Base-by-base conservation (phyloP, 768 basidiomycete genomes). In the Mycena polygramma region DNA sequence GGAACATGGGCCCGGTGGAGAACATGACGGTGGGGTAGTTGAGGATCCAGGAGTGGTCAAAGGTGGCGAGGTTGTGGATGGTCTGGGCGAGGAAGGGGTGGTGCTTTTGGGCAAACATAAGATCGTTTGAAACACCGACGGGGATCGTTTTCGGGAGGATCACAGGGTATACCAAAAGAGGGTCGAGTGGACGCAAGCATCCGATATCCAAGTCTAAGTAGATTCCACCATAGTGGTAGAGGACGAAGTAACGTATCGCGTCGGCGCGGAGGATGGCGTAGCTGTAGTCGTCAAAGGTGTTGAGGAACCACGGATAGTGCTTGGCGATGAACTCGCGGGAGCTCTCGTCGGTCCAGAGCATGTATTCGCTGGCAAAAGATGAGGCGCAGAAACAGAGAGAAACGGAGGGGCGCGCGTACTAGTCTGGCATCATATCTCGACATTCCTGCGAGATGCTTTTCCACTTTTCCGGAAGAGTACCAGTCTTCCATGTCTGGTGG, bases 1-100 rank as follows among this genome's bases (percentile, higher is more conserved):
- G 83, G 82, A 98, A 99, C 98, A 99, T 99, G 76, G 98, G 98
- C 1, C 97, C 97, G 0, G 98, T 99, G 62, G 96, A 96, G 83
- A 99, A 99, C 98, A 99, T 99, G 84, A 99, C 98, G 35, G 98
- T 99, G 39, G 98, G 98, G 75, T 99, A 99, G 81, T 99, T 98
- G 78, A 97, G 90, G 63, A 98, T 80, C 91, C 95, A 99, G 61
- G 90, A 89, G 79, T 97, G 95, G 82, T 99, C 95, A 78, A 97
- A 99, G 24, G 91, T 91, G 76, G 90, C 86, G 69, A 98, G 89
- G 79, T 93, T 95, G 83, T 97, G 93, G 73, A 98, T 97, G 58
- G 95, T 94, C 81, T 97, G 94, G 46, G 92, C 91, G 83, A 99
- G 87, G 84, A 99, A 94, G 1, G 95, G 93, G 73, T 96, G 95